Percentiles rank a stretch among this genome's conserved stretches.
These are phyloP conservation scores for Monosporozyma aerobia DNA, from an alignment of 805 yeast species.

Conservation along the genomic window DNA sequence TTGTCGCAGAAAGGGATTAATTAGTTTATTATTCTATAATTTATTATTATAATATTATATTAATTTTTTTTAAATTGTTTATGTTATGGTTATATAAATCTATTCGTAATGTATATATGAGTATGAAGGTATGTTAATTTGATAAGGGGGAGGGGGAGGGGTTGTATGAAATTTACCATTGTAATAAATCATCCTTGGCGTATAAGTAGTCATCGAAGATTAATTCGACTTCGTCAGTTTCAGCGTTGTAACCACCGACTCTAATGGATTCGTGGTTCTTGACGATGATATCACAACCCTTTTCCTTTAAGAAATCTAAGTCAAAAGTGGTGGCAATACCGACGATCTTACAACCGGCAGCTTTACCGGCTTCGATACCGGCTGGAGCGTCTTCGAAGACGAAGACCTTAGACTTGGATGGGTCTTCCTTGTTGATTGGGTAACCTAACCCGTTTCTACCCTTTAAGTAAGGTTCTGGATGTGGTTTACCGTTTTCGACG, in stretches of 20 bases:
- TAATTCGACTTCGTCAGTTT: conserved; percentile 32
- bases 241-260: conserved; percentile 45
- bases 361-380: conserved; percentile 75
- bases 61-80: background rate
- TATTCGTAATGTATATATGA: background rate
- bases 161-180: conserved; percentile 21
- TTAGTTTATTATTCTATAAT: background rate
- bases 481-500: conserved; percentile 74
- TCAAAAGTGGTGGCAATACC: conserved; percentile 79
- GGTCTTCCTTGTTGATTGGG: conserved; percentile 31
- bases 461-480: conserved; percentile 70
- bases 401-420: conserved; percentile 38
- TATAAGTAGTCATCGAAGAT: conserved; percentile 32
- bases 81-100: background rate
- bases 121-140: too few relatives aligned
- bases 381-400: conserved; percentile 89
- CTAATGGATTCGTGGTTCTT: conserved; percentile 57
- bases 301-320: conserved; percentile 54
- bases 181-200: conserved; percentile 30
- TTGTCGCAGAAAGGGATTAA: too few relatives aligned
- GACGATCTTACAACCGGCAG: conserved; percentile 72
- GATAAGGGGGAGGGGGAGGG: too few relatives aligned
- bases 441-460: conserved; percentile 38
- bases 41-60: background rate
- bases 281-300: conserved; percentile 79